These are phyloP conservation scores for Eucalyptus viminalis DNA, from an alignment of 345 rosid genomes.

Conservation along the genomic window DNA sequence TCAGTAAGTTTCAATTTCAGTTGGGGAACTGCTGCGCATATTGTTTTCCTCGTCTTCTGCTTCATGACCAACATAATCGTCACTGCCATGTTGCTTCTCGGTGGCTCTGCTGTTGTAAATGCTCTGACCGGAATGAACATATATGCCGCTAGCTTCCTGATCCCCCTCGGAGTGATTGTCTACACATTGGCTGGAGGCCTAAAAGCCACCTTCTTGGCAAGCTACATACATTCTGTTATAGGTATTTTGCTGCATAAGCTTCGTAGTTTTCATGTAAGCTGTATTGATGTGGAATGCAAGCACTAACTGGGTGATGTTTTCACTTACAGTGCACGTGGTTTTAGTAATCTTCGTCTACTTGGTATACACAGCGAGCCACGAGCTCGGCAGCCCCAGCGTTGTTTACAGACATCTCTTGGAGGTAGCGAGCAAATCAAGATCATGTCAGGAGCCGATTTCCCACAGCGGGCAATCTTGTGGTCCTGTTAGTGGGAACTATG, in stretches of 20 bases:
- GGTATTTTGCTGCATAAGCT: conserved; percentile 18
- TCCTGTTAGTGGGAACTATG: conserved; percentile 59
- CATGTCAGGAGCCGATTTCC: conserved; percentile 61
- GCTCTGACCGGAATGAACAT: conserved; percentile 85
- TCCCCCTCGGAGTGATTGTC: conserved; percentile 78
- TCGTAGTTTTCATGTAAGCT: neutral
- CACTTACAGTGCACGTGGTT: conserved; percentile 64
- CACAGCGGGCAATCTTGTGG: conserved; percentile 74
- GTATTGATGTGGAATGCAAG: neutral
- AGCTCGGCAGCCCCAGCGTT: conserved; percentile 74
- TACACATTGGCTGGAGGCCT: conserved; percentile 95
- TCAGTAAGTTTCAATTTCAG: conserved; percentile 8
- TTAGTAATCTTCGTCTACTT: conserved; percentile 74
- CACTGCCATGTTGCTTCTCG: conserved; percentile 90
- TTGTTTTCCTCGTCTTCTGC: conserved; percentile 81
- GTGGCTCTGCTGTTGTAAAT: conserved; percentile 90
- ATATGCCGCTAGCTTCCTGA: conserved; percentile 84
- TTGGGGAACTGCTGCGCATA: conserved; percentile 82
- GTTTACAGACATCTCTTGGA: conserved; percentile 42
- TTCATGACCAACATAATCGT: conserved; percentile 71
- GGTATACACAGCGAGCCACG: conserved; percentile 65
- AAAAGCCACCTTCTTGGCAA: conserved; percentile 90
- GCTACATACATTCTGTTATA: conserved; percentile 84
- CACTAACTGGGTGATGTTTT: neutral
- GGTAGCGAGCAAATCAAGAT: conserved; percentile 50